These are phyloP conservation scores for Blumeria graminis DNA, from an alignment of 2,329 filamentous ascomycete species.

Conservation along the genomic window DNA sequence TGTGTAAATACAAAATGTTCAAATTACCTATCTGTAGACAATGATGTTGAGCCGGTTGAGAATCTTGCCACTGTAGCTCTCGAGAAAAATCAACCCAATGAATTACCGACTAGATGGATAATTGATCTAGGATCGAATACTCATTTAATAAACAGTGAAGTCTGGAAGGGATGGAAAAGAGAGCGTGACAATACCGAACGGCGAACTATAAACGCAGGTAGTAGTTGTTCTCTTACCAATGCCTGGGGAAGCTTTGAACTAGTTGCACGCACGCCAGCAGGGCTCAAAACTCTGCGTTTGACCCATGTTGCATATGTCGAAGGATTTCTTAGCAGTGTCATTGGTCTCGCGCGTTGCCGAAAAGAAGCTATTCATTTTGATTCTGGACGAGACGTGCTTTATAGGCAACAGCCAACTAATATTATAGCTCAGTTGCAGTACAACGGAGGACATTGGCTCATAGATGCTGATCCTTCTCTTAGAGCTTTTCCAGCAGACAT, in stretches of 20 bases:
- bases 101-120: neutral
- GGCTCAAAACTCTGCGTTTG: neutral
- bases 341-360: neutral
- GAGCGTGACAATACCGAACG: neutral
- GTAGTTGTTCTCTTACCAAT: neutral
- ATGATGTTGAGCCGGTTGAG: no score
- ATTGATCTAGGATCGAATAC: neutral
- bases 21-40: no score
- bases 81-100: neutral
- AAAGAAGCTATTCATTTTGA: neutral
- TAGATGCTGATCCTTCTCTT: no score
- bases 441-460: no score
- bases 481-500: no score
- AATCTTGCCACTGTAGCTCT: no score
- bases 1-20: no score
- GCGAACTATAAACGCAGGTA: neutral
- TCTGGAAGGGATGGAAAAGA: neutral
- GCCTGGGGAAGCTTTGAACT: neutral
- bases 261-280: neutral
- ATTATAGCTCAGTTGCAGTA: no score
- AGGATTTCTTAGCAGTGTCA: slow-evolving; percentile 1
- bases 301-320: neutral
- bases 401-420: no score
- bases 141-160: neutral
- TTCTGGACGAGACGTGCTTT: no score